Conservation (phyloP, 352 stramenopile species). For the Globisporangium nunn region DNA sequence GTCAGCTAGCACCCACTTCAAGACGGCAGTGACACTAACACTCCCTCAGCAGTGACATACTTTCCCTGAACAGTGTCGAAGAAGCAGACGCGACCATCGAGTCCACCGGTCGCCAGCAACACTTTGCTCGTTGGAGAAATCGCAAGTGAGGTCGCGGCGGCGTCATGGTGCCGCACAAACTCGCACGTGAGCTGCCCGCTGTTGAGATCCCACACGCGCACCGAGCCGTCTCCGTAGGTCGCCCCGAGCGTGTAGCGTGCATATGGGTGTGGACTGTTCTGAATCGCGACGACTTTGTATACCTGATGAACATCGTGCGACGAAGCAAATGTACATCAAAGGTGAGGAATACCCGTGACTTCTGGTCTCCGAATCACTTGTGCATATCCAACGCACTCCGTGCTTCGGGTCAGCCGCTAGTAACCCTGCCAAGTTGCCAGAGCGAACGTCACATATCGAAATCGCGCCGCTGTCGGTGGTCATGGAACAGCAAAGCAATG, state of each 20-base stretch:
- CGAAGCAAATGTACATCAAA: not conserved
- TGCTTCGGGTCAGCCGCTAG: constrained; percentile 39
- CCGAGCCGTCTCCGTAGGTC: constrained; percentile 52
- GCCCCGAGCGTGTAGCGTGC: constrained; percentile 44
- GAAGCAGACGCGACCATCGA: constrained; percentile 69
- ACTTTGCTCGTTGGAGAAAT: constrained; percentile 73
- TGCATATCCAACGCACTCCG: constrained; percentile 13
- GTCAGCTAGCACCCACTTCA: not conserved
- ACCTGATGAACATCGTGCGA: constrained; percentile 14
- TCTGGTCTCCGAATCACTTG: too few species aligned
- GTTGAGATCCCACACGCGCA: constrained; percentile 60
- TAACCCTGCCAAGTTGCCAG: constrained; percentile 37
- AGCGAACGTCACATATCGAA: constrained; percentile 56
- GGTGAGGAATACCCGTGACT: not conserved
- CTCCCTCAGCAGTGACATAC: constrained; percentile 20
- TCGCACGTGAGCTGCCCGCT: constrained; percentile 47
- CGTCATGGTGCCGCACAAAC: constrained; percentile 51
- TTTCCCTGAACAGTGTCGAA: constrained; percentile 56
- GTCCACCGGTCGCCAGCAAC: constrained; percentile 41
- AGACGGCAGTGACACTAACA: not conserved
- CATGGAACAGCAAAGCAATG: not conserved
- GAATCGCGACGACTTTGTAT: constrained; percentile 42
- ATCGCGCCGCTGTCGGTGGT: constrained; percentile 39
- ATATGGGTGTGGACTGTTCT: constrained; percentile 58
- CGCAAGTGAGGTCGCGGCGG: constrained; percentile 38